Evolutionary conservation across 2,329 filamentous ascomycete species (phyloP), one percentile per base, ranked within the genome.

Genomic region (Tolypocladium pustulatum): DNA sequence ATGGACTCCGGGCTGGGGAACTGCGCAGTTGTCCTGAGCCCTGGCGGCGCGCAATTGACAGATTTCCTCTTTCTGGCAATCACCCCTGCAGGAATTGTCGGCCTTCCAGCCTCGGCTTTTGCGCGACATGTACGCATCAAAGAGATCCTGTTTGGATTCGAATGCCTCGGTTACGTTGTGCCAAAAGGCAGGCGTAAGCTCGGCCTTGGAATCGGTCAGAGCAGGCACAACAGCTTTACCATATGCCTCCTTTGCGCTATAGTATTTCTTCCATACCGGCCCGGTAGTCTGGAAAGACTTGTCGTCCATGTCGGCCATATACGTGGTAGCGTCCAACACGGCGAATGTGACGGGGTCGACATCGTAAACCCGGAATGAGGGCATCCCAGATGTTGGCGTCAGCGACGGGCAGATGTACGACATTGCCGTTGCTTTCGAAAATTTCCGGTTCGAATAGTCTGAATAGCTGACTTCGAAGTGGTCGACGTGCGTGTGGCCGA

Each of bases 171-270:
- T 84, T 25, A 84, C 72, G 62, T 80, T 77, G 66, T 84, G 82
- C 82, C 82, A 85, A 67, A 84, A 84, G 0, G 76, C 77, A 0
- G 81, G 78, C 1, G 78, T 81, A 36, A 86, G 74, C 62, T 85
- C 69, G 4, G 73, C 72, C 13, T 67, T 68, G 3, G 68, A 49
- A 41, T 71, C 63, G 9, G 67, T 68, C 2, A 78, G 61, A 1
- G 78, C 74, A 40, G 79, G 76, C 34, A 60, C 65, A 12, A 80
- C 67, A 1, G 76, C 68, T 0, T 73, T 62, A 6, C 80, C 81
- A 63, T 85, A 85, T 8, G 73, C 70, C 56, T 78, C 77, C 65
- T 79, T 81, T 32, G 80, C 82, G 1, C 80, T 82, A 68, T 85
- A 85, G 66, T 81, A 79, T 55, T 77, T 76, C 7, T 69, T 71